Evolutionary conservation across 2,329 filamentous ascomycete species (phyloP).

Genomic region (Phialophora tarda): DNA sequence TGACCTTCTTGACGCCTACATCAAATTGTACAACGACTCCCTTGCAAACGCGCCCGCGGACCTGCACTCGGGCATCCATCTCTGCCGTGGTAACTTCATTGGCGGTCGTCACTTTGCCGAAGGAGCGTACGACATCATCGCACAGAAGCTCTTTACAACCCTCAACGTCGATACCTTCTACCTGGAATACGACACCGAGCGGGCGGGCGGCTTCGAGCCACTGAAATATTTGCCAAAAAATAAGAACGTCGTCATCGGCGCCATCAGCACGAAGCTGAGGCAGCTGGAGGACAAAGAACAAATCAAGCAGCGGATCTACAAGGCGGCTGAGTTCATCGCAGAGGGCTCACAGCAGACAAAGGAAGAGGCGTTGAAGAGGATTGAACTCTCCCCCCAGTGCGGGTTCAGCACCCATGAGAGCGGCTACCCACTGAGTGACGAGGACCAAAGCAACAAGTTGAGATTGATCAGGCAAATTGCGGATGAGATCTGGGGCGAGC

Average conservation of each 20-base stretch:
- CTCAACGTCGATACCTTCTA: conserved; percentile 67
- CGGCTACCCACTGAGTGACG: conserved; percentile 68
- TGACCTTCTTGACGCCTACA: conserved; percentile 72
- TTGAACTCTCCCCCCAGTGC: conserved; percentile 69
- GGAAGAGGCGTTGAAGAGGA: conserved; percentile 68
- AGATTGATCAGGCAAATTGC: conserved; percentile 69
- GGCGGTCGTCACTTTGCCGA: conserved; percentile 65
- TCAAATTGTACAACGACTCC: conserved; percentile 72
- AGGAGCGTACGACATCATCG: conserved; percentile 68
- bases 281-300: conserved; percentile 64
- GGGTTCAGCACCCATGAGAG: conserved; percentile 72
- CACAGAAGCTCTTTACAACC: conserved; percentile 64
- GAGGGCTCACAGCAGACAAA: conserved; percentile 65
- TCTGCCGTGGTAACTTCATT: conserved; percentile 69
- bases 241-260: conserved; percentile 64
- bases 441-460: conserved; percentile 72
- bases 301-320: conserved; percentile 60
- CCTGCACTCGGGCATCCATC: conserved; percentile 73
- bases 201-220: conserved; percentile 66
- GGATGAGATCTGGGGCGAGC: conserved; percentile 68
- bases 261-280: conserved; percentile 64
- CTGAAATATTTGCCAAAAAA: conserved; percentile 61
- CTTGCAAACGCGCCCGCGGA: conserved; percentile 65
- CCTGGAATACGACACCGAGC: conserved; percentile 67
- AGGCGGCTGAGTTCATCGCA: conserved; percentile 68